These are phyloP conservation scores for Physaria fendleri DNA, from an alignment of 345 rosid genomes.

Conservation along the genomic window DNA sequence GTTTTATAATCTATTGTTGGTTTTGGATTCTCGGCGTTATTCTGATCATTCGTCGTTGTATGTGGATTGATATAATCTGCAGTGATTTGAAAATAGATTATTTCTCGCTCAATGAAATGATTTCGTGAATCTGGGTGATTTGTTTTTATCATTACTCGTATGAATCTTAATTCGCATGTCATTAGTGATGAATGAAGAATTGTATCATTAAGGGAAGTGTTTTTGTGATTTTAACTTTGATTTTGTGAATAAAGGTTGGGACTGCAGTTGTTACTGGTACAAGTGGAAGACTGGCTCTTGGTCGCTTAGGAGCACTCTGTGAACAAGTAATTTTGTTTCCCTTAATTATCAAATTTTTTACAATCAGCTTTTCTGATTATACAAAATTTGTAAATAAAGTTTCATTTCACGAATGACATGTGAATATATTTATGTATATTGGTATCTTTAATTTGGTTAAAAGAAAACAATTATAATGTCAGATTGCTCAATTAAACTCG, in stretches of 20 bases:
- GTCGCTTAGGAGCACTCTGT: conserved; percentile 86
- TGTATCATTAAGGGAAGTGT: not conserved
- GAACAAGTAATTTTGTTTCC: conserved; percentile 53
- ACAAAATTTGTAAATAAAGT: conserved; percentile 1
- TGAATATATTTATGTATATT: not conserved
- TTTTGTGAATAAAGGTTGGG: conserved; percentile 52
- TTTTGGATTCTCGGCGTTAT: no score
- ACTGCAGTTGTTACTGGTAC: conserved; percentile 93
- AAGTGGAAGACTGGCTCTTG: conserved; percentile 93
- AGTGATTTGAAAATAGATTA: no score
- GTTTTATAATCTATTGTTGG: no score
- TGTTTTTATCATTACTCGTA: not conserved
- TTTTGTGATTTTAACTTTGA: not conserved
- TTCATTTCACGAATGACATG: conserved; percentile 10
- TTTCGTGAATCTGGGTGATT: conserved; percentile 7
- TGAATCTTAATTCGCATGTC: conserved; percentile 22
- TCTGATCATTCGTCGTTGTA: no score
- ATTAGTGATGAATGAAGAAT: not conserved
- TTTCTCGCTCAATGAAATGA: not conserved
- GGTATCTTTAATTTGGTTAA: conserved; percentile 18
- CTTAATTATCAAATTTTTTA: not conserved
- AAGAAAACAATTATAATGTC: conserved; percentile 18
- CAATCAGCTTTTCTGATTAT: not conserved
- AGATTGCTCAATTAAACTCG: conserved; percentile 81
- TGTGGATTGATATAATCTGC: no score